Evolutionary conservation across 2,329 filamentous ascomycete species (phyloP).

Genomic region (Fusarium abutilonis): DNA sequence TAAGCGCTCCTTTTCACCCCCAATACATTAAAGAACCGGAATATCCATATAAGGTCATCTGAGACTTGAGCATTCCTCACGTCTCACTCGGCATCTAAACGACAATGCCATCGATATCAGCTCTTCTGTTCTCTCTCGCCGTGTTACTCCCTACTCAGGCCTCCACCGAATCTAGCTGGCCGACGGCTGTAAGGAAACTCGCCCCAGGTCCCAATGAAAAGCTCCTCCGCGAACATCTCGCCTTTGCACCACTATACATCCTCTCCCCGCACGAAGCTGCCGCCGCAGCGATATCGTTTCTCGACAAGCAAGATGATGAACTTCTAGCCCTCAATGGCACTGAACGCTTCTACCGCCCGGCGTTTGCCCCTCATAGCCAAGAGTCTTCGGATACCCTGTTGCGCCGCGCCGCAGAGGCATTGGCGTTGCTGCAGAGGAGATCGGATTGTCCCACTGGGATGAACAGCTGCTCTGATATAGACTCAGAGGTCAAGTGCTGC

Average conservation of each 20-base stretch:
- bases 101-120: constrained; percentile 54
- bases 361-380: constrained; percentile 61
- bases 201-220: constrained; percentile 75
- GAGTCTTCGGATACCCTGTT: constrained; percentile 47
- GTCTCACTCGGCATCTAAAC: background rate
- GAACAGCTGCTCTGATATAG: constrained; percentile 70
- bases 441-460: constrained; percentile 76
- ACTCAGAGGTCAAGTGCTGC: constrained; percentile 78
- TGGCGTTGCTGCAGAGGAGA: constrained; percentile 63
- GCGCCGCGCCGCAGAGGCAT: constrained; percentile 57
- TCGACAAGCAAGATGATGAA: constrained; percentile 44
- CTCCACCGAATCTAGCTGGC: constrained; percentile 52
- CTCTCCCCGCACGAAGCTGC: constrained; percentile 46
- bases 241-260: constrained; percentile 52
- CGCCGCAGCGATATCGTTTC: constrained; percentile 46
- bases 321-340: constrained; percentile 27
- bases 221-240: constrained; percentile 75
- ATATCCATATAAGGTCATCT: background rate
- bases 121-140: constrained; percentile 57
- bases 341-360: constrained; percentile 55
- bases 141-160: constrained; percentile 55
- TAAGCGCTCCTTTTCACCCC: constrained; percentile 27
- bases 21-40: constrained; percentile 4
- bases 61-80: background rate
- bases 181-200: constrained; percentile 77